These are phyloP conservation scores for Moniliella sp. DNA, from an alignment of 1,284 basidiomycete genomes.

Conservation along the genomic window DNA sequence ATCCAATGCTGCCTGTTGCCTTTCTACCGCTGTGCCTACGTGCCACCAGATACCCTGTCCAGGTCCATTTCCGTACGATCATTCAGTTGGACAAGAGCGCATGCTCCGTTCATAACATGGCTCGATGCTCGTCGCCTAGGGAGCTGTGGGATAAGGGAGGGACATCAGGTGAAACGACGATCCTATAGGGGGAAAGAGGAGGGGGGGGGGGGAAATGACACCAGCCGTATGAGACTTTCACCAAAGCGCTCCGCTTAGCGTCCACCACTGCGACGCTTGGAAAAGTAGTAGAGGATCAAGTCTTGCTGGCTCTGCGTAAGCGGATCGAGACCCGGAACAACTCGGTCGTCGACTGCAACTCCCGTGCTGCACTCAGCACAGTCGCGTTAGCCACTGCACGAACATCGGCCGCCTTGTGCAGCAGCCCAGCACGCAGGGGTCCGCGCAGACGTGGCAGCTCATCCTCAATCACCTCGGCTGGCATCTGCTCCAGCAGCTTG, in stretches of 20 bases:
- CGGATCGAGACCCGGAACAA: background rate
- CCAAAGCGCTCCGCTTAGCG: background rate
- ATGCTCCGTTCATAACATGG: too few species aligned
- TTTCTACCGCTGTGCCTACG: too few species aligned
- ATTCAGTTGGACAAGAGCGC: too few species aligned
- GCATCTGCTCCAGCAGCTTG: background rate
- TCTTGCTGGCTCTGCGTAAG: background rate
- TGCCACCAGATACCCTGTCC: too few species aligned
- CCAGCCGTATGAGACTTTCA: background rate
- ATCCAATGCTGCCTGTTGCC: too few species aligned
- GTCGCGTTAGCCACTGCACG: background rate
- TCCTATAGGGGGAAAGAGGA: too few species aligned
- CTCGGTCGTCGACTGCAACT: background rate
- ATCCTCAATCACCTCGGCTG: background rate
- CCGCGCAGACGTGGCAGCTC: background rate
- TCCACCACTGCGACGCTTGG: background rate
- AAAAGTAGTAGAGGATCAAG: background rate
- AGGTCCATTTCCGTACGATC: too few species aligned
- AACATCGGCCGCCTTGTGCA: background rate
- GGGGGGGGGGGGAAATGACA: too few species aligned
- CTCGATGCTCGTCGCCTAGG: too few species aligned
- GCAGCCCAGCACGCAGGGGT: background rate
- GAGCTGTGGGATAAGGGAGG: too few species aligned
- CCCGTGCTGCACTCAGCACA: background rate
- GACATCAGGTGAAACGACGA: too few species aligned